A percentile compares a stretch with the other conserved stretches of the same genome.
Evolutionary conservation across 805 yeast species (phyloP).

Genomic region (Jamesozyma rosinii): DNA sequence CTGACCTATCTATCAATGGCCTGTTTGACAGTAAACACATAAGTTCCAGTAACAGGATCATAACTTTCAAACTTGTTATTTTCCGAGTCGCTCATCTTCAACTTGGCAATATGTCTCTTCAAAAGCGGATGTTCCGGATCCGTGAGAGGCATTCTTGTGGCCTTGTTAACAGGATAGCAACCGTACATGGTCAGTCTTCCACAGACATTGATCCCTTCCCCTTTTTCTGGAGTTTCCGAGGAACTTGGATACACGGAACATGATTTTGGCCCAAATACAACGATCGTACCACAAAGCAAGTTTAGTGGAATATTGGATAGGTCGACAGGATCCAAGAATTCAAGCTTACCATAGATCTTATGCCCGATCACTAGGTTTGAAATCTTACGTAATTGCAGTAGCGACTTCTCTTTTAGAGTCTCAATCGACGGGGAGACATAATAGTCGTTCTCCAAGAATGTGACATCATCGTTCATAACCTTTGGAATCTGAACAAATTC

Average conservation of each 20-base stretch:
- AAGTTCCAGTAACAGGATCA: conserved; percentile 65
- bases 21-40: conserved; percentile 41
- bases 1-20: background rate
- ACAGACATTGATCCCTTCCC: conserved; percentile 77
- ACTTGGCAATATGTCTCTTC: conserved; percentile 54
- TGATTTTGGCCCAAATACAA: conserved; percentile 50
- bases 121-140: conserved; percentile 71
- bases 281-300: conserved; percentile 55
- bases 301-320: conserved; percentile 56
- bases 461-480: conserved; percentile 31
- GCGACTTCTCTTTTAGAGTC: conserved; percentile 48
- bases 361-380: conserved; percentile 68
- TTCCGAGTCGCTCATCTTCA: conserved; percentile 42
- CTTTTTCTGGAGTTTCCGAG: conserved; percentile 49
- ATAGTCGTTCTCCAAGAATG: conserved; percentile 63
- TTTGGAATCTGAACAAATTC: conserved; percentile 5
- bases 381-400: conserved; percentile 57
- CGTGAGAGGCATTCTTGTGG: conserved; percentile 60
- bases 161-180: conserved; percentile 71
- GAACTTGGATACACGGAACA: conserved; percentile 65
- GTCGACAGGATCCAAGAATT: conserved; percentile 76
- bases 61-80: conserved; percentile 58
- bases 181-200: conserved; percentile 65
- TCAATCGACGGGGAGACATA: conserved; percentile 76
- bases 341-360: conserved; percentile 59